Evolutionary conservation across 352 stramenopile genomes (phyloP).

Genomic region (Pythium myriotylum): DNA sequence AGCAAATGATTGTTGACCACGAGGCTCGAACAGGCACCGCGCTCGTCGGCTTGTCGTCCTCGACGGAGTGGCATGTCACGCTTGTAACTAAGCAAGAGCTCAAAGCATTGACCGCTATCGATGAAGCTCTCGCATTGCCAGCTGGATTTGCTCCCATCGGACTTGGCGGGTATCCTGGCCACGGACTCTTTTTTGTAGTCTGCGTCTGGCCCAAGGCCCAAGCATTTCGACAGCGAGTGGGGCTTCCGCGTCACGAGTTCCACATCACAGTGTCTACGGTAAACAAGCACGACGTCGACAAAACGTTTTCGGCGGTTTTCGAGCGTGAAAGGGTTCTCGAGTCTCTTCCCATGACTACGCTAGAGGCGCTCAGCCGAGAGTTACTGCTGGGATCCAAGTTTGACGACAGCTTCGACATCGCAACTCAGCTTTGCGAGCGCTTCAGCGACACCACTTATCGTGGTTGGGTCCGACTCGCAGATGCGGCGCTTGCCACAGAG

Average conservation of each 20-base stretch:
- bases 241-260: slow-evolving; percentile 50
- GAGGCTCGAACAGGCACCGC: background rate
- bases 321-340: slow-evolving; percentile 7
- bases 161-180: slow-evolving; percentile 28
- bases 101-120: slow-evolving; percentile 23
- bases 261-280: slow-evolving; percentile 49
- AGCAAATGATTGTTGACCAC: slow-evolving; percentile 6
- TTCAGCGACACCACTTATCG: slow-evolving; percentile 22
- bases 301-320: slow-evolving; percentile 34
- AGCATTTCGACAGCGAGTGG: slow-evolving; percentile 41
- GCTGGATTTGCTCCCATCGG: slow-evolving; percentile 47
- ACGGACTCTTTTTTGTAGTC: slow-evolving; percentile 53
- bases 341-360: slow-evolving; percentile 28
- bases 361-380: slow-evolving; percentile 31
- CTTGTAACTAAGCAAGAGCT: slow-evolving; percentile 61
- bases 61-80: slow-evolving; percentile 55
- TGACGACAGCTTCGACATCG: slow-evolving; percentile 18
- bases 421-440: slow-evolving; percentile 17
- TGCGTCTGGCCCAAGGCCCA: slow-evolving; percentile 64
- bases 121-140: slow-evolving; percentile 33
- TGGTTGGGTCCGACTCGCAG: slow-evolving; percentile 30
- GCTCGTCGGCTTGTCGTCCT: slow-evolving; percentile 1
- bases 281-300: slow-evolving; percentile 57
- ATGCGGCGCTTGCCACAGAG: slow-evolving; percentile 17
- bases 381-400: slow-evolving; percentile 24